These are phyloP conservation scores for Cladosporium sp. DNA, from an alignment of 2,329 filamentous ascomycete species.

Conservation along the genomic window DNA sequence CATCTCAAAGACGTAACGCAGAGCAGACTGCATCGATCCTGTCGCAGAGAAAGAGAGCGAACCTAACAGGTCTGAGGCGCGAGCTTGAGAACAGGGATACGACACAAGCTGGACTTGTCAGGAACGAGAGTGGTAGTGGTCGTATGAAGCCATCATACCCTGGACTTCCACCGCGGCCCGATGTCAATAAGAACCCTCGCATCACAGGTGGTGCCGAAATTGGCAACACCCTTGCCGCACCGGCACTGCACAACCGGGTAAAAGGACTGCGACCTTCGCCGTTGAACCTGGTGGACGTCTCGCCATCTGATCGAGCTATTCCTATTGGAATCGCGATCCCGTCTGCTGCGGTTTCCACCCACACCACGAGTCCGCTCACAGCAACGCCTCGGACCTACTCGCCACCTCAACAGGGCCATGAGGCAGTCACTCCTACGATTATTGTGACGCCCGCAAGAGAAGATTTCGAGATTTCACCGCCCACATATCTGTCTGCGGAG, in stretches of 20 bases:
- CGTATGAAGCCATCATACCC: neutral
- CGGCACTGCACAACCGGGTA: conserved; percentile 29
- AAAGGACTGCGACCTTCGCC: conserved; percentile 33
- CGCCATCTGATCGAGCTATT: conserved; percentile 70
- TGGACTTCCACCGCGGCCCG: conserved; percentile 17
- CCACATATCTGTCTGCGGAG: conserved; percentile 47
- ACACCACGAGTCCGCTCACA: conserved; percentile 38
- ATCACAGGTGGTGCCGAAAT: conserved; percentile 53
- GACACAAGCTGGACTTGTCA: neutral
- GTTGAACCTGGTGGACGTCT: conserved; percentile 53
- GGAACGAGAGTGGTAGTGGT: neutral
- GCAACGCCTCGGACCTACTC: conserved; percentile 15
- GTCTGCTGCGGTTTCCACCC: conserved; percentile 54
- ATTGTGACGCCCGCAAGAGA: conserved; percentile 56
- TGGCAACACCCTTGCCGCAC: conserved; percentile 31
- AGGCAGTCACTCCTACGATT: conserved; percentile 50
- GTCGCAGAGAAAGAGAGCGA: conserved; percentile 22
- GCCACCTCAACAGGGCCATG: conserved; percentile 16
- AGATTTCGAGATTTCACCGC: conserved; percentile 60
- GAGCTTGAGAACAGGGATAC: conserved; percentile 30
- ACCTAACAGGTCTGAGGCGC: conserved; percentile 32
- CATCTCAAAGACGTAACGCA: conserved; percentile 31
- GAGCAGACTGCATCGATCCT: conserved; percentile 7
- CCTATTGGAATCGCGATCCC: conserved; percentile 71
- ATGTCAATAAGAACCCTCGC: conserved; percentile 2